Percentiles rank a stretch among this genome's conserved stretches.
Evolutionary conservation across 345 rosid species (phyloP).

Genomic region (Trapa bicornis): DNA sequence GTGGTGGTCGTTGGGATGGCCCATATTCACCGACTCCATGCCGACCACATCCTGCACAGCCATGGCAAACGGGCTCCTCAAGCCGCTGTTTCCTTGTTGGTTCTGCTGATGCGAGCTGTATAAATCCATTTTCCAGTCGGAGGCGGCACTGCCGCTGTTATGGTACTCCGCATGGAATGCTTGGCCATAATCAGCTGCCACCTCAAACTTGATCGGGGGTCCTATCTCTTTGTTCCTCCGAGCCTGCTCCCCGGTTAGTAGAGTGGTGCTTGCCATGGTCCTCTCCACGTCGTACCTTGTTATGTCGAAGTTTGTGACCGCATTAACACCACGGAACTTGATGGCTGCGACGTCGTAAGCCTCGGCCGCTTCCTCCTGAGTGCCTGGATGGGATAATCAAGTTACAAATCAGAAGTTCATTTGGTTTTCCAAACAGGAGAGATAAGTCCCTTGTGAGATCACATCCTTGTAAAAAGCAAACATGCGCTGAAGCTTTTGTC

Average conservation of each 20-base stretch:
- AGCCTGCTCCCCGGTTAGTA: slow-evolving; percentile 60
- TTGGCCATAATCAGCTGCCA: slow-evolving; percentile 10
- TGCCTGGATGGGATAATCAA: slow-evolving; percentile 23
- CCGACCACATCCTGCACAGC: slow-evolving; percentile 36
- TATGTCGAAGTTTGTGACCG: slow-evolving; percentile 72
- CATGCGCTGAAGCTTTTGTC: neutral
- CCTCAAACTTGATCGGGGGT: slow-evolving; percentile 4
- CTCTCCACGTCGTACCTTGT: slow-evolving; percentile 60
- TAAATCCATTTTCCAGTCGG: slow-evolving; percentile 37
- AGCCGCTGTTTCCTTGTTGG: slow-evolving; percentile 19
- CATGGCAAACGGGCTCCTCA: slow-evolving; percentile 19
- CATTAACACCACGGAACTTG: slow-evolving; percentile 65
- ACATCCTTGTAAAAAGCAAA: neutral
- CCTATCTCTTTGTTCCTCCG: slow-evolving; percentile 36
- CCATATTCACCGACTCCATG: slow-evolving; percentile 17
- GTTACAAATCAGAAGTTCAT: no score
- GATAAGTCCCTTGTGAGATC: no score
- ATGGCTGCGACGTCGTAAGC: slow-evolving; percentile 74
- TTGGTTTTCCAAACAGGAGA: no score
- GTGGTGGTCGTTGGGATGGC: slow-evolving; percentile 22
- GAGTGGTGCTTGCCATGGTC: slow-evolving; percentile 62
- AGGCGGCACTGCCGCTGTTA: slow-evolving; percentile 15
- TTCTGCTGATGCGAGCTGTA: slow-evolving; percentile 22
- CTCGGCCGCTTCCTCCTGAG: slow-evolving; percentile 87
- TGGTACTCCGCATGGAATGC: slow-evolving; percentile 4